Evolutionary conservation across 108 stramenopile species (phyloP).

Genomic region (Pseudonitzschia delicatissima): DNA sequence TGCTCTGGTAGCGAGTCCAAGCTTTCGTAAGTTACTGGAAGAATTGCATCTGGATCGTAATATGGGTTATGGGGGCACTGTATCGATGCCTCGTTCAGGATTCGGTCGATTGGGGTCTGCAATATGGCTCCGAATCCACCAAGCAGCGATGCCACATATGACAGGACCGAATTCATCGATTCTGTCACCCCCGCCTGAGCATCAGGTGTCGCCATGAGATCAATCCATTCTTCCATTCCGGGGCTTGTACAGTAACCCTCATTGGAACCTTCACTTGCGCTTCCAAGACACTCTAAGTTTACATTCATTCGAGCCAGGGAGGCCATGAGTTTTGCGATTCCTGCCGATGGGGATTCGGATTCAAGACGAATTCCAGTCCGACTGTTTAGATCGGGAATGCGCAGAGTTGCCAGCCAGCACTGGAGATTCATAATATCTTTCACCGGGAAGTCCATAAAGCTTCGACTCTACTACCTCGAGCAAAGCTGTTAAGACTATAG

Average conservation of each 20-base stretch:
- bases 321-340: slow-evolving; percentile 38
- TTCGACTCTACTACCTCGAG: slow-evolving; percentile 38
- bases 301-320: slow-evolving; percentile 43
- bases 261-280: too few species aligned
- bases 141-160: slow-evolving; percentile 33
- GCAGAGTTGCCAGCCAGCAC: slow-evolving; percentile 79
- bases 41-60: slow-evolving; percentile 37
- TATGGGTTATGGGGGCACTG: slow-evolving; percentile 58
- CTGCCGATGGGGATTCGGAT: slow-evolving; percentile 27
- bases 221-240: slow-evolving; percentile 45
- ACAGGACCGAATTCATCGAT: slow-evolving; percentile 47
- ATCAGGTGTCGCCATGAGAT: slow-evolving; percentile 37
- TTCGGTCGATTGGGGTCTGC: slow-evolving; percentile 52
- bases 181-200: slow-evolving; percentile 45
- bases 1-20: background rate
- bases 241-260: slow-evolving; percentile 62
- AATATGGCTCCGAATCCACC: slow-evolving; percentile 39
- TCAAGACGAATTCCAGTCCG: slow-evolving; percentile 42
- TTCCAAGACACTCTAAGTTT: slow-evolving; percentile 51
- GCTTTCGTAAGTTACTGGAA: background rate
- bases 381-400: slow-evolving; percentile 47
- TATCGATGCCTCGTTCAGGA: slow-evolving; percentile 46
- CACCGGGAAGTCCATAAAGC: slow-evolving; percentile 56
- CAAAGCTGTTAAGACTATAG: slow-evolving; percentile 39
- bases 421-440: slow-evolving; percentile 50